Evolutionary conservation across 768 basidiomycete genomes (phyloP).

Genomic region (Tulasnella sp.): DNA sequence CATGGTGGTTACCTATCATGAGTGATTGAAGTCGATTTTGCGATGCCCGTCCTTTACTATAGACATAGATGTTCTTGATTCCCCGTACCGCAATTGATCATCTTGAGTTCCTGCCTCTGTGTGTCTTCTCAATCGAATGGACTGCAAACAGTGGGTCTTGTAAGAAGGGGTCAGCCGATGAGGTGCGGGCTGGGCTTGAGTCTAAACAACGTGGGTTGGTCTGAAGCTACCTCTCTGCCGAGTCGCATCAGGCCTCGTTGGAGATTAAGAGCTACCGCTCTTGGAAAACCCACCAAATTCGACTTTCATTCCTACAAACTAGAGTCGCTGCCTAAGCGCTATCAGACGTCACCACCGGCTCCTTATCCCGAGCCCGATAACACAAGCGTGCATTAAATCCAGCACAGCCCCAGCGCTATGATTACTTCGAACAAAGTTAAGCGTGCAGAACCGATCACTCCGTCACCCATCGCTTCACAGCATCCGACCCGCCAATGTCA

Average conservation of each 20-base stretch:
- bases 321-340: neutral
- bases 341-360: neutral
- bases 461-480: conserved; percentile 8
- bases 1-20: neutral
- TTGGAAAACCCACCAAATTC: neutral
- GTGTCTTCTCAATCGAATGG: neutral
- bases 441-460: neutral
- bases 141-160: neutral
- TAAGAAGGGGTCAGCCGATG: neutral
- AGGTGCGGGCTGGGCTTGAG: neutral
- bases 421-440: neutral
- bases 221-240: neutral
- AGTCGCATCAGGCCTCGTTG: neutral
- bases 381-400: neutral
- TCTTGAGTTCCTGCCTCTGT: neutral
- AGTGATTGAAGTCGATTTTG: neutral
- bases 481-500: conserved; percentile 2
- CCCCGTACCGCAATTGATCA: neutral
- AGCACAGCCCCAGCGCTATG: neutral
- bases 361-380: neutral
- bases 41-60: neutral
- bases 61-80: neutral
- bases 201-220: neutral
- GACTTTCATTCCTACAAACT: neutral
- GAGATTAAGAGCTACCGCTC: neutral